Evolutionary conservation across 441 rosid genomes (phyloP).

Genomic region (Bocquillonia castaneifolia): DNA sequence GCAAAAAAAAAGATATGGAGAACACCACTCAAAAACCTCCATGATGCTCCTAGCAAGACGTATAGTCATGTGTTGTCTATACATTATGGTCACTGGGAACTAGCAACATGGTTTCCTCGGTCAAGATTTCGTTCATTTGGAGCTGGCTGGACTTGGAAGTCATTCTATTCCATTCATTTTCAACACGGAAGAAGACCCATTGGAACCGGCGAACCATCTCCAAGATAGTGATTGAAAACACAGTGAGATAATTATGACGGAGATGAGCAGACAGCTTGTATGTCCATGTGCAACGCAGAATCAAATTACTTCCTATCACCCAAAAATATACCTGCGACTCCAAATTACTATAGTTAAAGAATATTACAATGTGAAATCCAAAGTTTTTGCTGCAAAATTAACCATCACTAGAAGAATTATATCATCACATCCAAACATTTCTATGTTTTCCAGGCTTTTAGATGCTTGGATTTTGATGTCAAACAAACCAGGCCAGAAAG

Average conservation of each 20-base stretch:
- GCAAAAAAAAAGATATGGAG: constrained; percentile 21
- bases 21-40: constrained; percentile 16
- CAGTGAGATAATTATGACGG: constrained; percentile 76
- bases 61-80: constrained; percentile 29
- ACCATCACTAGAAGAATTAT: not conserved
- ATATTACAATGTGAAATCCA: too few species aligned
- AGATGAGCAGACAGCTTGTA: constrained; percentile 93
- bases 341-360: not conserved
- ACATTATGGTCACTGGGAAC: constrained; percentile 40
- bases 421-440: not conserved
- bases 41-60: constrained; percentile 10
- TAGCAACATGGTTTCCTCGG: constrained; percentile 59
- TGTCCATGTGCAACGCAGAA: constrained; percentile 92
- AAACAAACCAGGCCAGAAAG: not conserved
- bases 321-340: constrained; percentile 68
- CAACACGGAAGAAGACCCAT: constrained; percentile 93
- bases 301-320: constrained; percentile 87
- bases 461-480: not conserved
- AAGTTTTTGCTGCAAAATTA: not conserved
- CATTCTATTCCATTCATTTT: constrained; percentile 81
- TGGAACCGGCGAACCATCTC: constrained; percentile 87
- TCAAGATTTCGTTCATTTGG: constrained; percentile 30
- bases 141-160: constrained; percentile 51
- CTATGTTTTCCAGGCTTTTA: not conserved
- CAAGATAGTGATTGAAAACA: constrained; percentile 65